Conservation (phyloP, 192 early-diverging fungal species). For the Diversispora eburnea region DNA sequence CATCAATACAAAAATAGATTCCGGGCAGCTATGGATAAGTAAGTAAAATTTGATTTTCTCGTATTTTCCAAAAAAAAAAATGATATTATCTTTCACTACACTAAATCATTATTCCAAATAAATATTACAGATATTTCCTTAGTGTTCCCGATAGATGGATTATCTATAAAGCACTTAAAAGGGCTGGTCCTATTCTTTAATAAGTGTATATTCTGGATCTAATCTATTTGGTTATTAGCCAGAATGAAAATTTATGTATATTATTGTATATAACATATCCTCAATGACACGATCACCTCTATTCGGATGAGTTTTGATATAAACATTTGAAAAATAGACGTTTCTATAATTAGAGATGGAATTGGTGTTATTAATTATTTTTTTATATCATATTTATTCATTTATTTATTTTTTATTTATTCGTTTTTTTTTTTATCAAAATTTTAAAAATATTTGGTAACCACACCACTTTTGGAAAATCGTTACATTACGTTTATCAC, state of each 20-base stretch:
- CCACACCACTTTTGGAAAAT: too few species aligned
- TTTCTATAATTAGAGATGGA: too few species aligned
- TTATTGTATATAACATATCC: neutral
- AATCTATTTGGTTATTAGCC: neutral
- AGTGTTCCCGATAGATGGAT: constrained; percentile 71
- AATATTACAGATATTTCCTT: constrained; percentile 60
- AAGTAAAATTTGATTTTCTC: constrained; percentile 28
- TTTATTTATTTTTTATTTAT: too few species aligned
- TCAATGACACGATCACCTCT: too few species aligned
- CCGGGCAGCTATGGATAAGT: constrained; percentile 88
- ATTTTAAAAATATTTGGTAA: too few species aligned
- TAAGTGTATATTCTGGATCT: neutral
- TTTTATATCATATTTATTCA: too few species aligned
- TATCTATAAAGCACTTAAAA: neutral
- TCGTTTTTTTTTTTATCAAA: too few species aligned
- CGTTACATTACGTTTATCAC: too few species aligned
- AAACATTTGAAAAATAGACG: too few species aligned
- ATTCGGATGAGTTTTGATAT: too few species aligned
- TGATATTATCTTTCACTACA: neutral
- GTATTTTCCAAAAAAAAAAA: neutral
- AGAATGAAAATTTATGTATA: neutral
- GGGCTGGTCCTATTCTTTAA: constrained; percentile 8
- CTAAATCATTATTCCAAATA: neutral
- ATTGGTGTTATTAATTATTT: too few species aligned
- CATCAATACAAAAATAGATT: constrained; percentile 92